Base-by-base conservation (phyloP, 73 alveolate species). In the Paramecium caudatum region DNA sequence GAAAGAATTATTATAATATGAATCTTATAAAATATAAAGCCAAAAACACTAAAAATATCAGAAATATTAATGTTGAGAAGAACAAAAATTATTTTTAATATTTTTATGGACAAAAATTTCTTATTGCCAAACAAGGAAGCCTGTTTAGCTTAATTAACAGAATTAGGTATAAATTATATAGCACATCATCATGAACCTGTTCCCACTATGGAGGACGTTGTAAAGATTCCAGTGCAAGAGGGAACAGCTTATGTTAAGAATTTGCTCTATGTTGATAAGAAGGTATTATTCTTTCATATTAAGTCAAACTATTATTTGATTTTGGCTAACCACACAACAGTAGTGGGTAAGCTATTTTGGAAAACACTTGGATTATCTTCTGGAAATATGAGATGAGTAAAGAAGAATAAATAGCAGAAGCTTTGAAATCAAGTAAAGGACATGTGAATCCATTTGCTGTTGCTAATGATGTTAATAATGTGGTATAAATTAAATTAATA, bases 311-410 rank as follows among this genome's bases (percentile, higher is more conserved):
- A 95, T 13, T 98, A 95, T 82, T 94, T 98, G 48, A 93, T 98
- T 61, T 80, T 95, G 4, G 99, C 99, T 39, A 95, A 91, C 25
- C 96, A 95, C 70, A 95, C 94, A 39, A 97, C 99, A 49, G 91
- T 95, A 74, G 94, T 95, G 7, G 98, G 97, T 25, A 96, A 97
- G 70, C 80, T 74, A 4, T 86, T 98, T 27, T 95, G 98, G 82
- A 98, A 96, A 91, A 91, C 94, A 80, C 91, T 96, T 82, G 95
- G 96, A 82, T 92, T 96, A 46, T 96, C 98, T 69, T 94, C 97
- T 65, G 97, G 98, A 47, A 97, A 95, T 63, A 88, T 97, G 68
- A 96, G 99, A 82, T 96, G 91, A 98, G 97, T 16, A 98, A 94
- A 49, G 95, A 93, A 91, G 99, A 94, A 5, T 90, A 90, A 55